These are phyloP conservation scores for Calonectria pseudoturangicola DNA, from an alignment of 2,329 filamentous ascomycete genomes.

Conservation along the genomic window DNA sequence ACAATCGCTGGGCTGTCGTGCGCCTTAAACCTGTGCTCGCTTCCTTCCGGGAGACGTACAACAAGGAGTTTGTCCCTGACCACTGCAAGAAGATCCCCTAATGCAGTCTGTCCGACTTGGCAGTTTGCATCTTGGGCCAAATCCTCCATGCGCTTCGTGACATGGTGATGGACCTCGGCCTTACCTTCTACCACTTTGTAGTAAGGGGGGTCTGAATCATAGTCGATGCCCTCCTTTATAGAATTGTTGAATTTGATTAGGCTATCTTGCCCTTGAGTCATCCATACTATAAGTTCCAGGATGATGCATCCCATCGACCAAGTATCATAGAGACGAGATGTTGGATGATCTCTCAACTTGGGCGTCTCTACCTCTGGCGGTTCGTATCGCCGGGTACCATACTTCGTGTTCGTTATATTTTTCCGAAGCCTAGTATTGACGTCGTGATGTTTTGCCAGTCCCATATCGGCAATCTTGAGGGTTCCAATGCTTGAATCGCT, in stretches of 20 bases:
- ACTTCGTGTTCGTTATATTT: constrained; percentile 4
- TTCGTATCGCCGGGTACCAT: constrained; percentile 33
- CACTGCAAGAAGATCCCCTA: constrained; percentile 21
- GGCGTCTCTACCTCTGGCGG: background rate
- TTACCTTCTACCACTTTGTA: background rate
- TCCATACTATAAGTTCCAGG: constrained; percentile 53
- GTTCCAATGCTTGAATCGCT: constrained; percentile 8
- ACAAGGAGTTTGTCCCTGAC: constrained; percentile 20
- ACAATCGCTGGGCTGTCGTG: background rate
- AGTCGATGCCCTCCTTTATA: background rate
- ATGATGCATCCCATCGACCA: constrained; percentile 56
- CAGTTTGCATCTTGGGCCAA: constrained; percentile 8
- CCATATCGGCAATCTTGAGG: constrained; percentile 35
- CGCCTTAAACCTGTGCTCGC: background rate
- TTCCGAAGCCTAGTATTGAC: constrained; percentile 8
- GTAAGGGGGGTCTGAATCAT: background rate
- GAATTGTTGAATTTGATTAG: constrained; percentile 21
- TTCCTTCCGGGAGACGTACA: constrained; percentile 5
- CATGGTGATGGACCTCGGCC: background rate
- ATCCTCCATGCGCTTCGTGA: constrained; percentile 7
- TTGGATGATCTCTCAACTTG: background rate
- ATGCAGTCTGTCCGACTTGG: constrained; percentile 7
- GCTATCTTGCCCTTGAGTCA: constrained; percentile 41
- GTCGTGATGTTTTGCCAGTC: constrained; percentile 23
- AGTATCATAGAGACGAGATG: constrained; percentile 51